Conservation (phyloP, 2,329 filamentous ascomycete species). For the Biscogniauxia sp. region DNA sequence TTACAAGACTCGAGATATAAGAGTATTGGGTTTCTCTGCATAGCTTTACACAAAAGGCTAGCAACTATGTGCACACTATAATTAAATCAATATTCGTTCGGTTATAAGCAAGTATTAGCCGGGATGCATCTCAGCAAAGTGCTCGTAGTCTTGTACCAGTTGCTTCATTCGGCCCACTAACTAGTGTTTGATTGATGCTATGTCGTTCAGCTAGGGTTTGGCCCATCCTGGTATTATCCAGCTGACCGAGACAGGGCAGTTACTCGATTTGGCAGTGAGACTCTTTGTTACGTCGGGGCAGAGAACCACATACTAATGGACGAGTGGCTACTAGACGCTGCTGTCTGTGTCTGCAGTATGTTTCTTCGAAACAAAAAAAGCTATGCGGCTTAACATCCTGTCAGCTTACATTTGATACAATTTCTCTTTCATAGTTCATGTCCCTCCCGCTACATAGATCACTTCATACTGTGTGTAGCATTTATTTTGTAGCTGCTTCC, state of each 20-base stretch:
- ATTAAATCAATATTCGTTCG: no score
- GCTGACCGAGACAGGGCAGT: neutral
- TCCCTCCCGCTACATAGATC: neutral
- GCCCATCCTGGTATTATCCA: neutral
- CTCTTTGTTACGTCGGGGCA: neutral
- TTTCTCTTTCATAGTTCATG: neutral
- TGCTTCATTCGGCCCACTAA: neutral
- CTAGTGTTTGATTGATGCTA: no score
- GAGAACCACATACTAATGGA: neutral
- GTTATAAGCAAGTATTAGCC: neutral
- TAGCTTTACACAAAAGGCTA: no score
- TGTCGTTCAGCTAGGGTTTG: neutral
- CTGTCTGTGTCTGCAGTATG: neutral
- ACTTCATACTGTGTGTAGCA: neutral
- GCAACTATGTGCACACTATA: no score
- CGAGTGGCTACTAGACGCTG: neutral
- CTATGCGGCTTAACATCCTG: neutral
- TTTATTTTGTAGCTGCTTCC: neutral
- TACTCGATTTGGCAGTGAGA: neutral
- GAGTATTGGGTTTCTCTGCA: no score
- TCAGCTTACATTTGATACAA: no score
- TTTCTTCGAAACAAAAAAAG: neutral
- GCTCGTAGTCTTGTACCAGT: neutral
- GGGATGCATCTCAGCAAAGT: neutral
- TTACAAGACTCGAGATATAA: no score